Evolutionary conservation across 106 monocot genomes (phyloP).

Genomic region (Amphibolis antarctica): DNA sequence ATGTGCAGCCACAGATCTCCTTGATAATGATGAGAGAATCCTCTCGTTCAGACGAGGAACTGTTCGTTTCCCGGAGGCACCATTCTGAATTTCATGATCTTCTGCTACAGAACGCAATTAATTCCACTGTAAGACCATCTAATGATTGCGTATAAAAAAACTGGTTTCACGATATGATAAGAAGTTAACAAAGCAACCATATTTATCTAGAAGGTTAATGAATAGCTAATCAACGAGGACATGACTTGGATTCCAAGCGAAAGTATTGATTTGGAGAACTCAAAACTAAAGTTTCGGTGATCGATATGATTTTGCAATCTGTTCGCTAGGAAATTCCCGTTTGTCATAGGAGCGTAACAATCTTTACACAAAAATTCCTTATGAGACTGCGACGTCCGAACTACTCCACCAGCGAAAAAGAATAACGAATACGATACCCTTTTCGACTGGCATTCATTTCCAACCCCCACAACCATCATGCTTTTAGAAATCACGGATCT

Average conservation of each 20-base stretch:
- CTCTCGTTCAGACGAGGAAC: constrained; percentile 19
- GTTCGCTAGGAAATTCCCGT: too few relatives aligned
- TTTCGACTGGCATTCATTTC: neutral
- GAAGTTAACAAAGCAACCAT: neutral
- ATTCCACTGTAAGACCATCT: constrained; percentile 7
- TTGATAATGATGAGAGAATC: constrained; percentile 23
- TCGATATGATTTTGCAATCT: too few relatives aligned
- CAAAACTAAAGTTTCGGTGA: too few relatives aligned
- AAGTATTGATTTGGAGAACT: too few relatives aligned
- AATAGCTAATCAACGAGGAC: too few relatives aligned
- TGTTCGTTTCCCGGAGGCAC: neutral
- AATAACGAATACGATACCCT: neutral
- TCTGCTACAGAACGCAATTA: constrained; percentile 15
- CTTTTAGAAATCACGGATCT: neutral
- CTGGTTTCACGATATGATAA: neutral
- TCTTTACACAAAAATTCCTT: neutral
- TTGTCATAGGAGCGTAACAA: too few relatives aligned
- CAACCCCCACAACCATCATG: neutral
- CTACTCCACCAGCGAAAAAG: neutral
- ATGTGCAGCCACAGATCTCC: constrained; percentile 23
- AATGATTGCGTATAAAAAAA: too few relatives aligned
- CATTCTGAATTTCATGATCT: constrained; percentile 4
- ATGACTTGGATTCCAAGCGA: too few relatives aligned
- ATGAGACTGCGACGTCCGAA: neutral
- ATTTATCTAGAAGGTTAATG: too few relatives aligned